Evolutionary conservation across 129 eudicot genomes (phyloP).

Genomic region (Silybum marianum): DNA sequence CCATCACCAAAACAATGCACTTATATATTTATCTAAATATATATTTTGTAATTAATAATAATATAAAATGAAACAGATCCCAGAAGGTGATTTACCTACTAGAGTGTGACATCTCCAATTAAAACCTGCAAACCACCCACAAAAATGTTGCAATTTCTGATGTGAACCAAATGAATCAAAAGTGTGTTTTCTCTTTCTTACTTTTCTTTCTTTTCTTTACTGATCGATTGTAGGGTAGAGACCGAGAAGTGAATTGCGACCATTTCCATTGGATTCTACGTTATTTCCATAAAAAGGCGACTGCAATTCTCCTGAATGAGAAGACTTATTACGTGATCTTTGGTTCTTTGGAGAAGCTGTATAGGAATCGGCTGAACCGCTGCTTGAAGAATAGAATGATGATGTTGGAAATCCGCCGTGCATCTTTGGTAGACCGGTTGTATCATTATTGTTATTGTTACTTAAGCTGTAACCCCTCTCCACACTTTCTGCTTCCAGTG

Average conservation of each 20-base stretch:
- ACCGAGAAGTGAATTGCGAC: constrained; percentile 54
- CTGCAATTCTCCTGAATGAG: constrained; percentile 89
- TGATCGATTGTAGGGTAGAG: constrained; percentile 57
- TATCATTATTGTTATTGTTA: constrained; percentile 49
- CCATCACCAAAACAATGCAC: constrained; percentile 29
- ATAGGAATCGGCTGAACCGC: constrained; percentile 66
- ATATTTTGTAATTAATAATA: constrained; percentile 4
- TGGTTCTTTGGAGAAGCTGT: constrained; percentile 72
- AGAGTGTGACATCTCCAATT: constrained; percentile 11
- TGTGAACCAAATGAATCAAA: constrained; percentile 6
- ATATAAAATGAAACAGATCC: background rate
- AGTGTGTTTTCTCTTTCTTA: background rate
- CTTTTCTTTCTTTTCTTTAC: constrained; percentile 6
- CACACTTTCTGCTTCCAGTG: constrained; percentile 88
- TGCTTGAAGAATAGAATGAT: constrained; percentile 59
- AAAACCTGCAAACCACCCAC: background rate
- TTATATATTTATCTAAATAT: constrained; percentile 21
- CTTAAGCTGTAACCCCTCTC: constrained; percentile 82
- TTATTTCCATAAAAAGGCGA: constrained; percentile 48
- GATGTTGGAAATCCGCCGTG: constrained; percentile 69
- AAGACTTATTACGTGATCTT: constrained; percentile 60
- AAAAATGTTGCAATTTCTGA: background rate
- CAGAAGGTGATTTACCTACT: background rate
- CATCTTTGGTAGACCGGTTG: constrained; percentile 88
- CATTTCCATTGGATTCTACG: constrained; percentile 70